These are phyloP conservation scores for Gossypium davidsonii DNA, from an alignment of 441 rosid genomes.

Conservation along the genomic window DNA sequence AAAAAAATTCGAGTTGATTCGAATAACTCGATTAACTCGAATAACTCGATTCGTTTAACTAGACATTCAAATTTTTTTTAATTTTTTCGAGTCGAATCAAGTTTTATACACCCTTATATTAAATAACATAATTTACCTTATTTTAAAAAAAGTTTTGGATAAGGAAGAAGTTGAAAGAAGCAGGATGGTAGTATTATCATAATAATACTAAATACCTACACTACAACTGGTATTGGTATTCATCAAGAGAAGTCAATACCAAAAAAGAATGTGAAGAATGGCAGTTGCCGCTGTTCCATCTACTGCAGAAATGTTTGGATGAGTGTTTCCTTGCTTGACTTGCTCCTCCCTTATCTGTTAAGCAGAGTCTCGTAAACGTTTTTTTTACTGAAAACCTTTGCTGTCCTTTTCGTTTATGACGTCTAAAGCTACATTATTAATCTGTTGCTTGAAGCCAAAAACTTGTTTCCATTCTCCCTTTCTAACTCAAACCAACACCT, in stretches of 20 bases:
- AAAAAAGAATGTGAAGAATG: neutral
- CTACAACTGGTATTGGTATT: too few species aligned
- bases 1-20: too few species aligned
- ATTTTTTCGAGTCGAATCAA: too few species aligned
- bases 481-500: neutral
- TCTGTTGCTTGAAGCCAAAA: neutral
- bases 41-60: too few species aligned
- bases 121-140: too few species aligned
- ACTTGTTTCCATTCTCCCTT: constrained; percentile 1
- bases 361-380: neutral
- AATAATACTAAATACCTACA: neutral
- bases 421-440: neutral
- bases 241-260: neutral
- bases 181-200: neutral
- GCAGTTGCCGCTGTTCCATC: neutral
- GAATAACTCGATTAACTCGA: too few species aligned
- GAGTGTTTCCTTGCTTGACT: neutral
- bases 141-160: too few species aligned
- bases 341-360: neutral
- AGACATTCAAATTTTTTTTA: too few species aligned
- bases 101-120: too few species aligned
- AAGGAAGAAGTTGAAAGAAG: neutral
- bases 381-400: neutral
- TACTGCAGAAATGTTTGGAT: neutral
- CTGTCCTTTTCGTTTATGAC: neutral